Evolutionary conservation across 2,329 filamentous ascomycete species (phyloP).

Genomic region (Fusarium sulawesiense): DNA sequence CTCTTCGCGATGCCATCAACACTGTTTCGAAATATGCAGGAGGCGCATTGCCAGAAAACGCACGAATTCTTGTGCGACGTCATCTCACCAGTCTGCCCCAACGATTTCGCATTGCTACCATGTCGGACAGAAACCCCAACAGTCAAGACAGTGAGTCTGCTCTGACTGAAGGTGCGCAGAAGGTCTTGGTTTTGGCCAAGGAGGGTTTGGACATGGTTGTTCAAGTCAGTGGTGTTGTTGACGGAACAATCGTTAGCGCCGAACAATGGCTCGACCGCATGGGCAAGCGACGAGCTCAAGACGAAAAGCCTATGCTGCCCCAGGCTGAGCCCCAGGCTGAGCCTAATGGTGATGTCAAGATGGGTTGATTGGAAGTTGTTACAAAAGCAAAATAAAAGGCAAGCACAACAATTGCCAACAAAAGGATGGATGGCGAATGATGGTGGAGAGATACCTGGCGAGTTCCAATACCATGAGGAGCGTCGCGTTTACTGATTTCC

Average conservation of each 20-base stretch:
- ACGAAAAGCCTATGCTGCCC: slow-evolving; percentile 46
- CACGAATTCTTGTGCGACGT: slow-evolving; percentile 81
- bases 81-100: slow-evolving; percentile 88
- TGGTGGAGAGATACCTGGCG: slow-evolving; percentile 15
- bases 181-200: slow-evolving; percentile 85
- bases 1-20: slow-evolving; percentile 82
- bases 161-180: slow-evolving; percentile 70
- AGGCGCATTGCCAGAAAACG: slow-evolving; percentile 91
- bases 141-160: slow-evolving; percentile 52
- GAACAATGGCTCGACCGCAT: slow-evolving; percentile 90
- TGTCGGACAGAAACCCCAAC: slow-evolving; percentile 50
- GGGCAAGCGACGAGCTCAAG: slow-evolving; percentile 57
- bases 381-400: slow-evolving; percentile 18
- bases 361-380: slow-evolving; percentile 35
- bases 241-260: slow-evolving; percentile 89
- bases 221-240: slow-evolving; percentile 87
- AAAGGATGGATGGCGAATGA: not conserved
- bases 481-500: slow-evolving; percentile 11
- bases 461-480: slow-evolving; percentile 17
- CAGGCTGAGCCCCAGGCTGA: slow-evolving; percentile 31
- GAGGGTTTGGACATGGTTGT: slow-evolving; percentile 95
- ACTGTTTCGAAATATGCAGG: slow-evolving; percentile 91
- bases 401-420: slow-evolving; percentile 8
- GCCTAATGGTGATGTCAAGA: slow-evolving; percentile 47
- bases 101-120: slow-evolving; percentile 80